These are phyloP conservation scores for Salix viminalis DNA, from an alignment of 345 rosid species.

Conservation along the genomic window DNA sequence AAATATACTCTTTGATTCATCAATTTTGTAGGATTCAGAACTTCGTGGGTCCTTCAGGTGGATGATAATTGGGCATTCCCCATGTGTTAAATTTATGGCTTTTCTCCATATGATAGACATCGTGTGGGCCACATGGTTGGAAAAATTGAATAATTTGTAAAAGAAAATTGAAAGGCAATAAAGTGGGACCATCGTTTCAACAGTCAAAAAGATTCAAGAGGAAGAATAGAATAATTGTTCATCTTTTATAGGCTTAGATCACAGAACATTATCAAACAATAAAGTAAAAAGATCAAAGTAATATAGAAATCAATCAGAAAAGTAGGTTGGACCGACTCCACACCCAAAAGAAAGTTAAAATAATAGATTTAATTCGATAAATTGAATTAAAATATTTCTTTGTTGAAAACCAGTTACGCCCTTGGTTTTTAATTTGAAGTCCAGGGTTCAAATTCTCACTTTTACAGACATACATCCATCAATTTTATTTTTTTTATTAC, in stretches of 20 bases:
- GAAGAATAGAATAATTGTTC: slow-evolving; percentile 16
- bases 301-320: slow-evolving; percentile 17
- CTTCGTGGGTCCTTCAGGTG: not conserved
- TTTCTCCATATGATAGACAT: not conserved
- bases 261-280: slow-evolving; percentile 6
- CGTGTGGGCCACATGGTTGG: not conserved
- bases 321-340: slow-evolving; percentile 17
- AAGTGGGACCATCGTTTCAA: slow-evolving; percentile 21
- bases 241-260: slow-evolving; percentile 8
- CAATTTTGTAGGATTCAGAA: not conserved
- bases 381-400: not conserved
- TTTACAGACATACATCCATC: not conserved
- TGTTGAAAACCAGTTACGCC: slow-evolving; percentile 25
- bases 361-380: not conserved
- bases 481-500: too few species aligned
- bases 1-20: too few species aligned
- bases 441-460: not conserved
- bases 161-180: not conserved
- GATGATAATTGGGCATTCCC: not conserved
- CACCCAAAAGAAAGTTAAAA: not conserved
- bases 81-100: not conserved
- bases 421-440: slow-evolving; percentile 11
- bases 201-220: slow-evolving; percentile 24
- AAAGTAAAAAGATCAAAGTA: slow-evolving; percentile 13
- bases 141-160: not conserved